Evolutionary conservation across 768 basidiomycete genomes (phyloP), one percentile per base, ranked within the genome.

Genomic region (Boletus rubroflammeus): DNA sequence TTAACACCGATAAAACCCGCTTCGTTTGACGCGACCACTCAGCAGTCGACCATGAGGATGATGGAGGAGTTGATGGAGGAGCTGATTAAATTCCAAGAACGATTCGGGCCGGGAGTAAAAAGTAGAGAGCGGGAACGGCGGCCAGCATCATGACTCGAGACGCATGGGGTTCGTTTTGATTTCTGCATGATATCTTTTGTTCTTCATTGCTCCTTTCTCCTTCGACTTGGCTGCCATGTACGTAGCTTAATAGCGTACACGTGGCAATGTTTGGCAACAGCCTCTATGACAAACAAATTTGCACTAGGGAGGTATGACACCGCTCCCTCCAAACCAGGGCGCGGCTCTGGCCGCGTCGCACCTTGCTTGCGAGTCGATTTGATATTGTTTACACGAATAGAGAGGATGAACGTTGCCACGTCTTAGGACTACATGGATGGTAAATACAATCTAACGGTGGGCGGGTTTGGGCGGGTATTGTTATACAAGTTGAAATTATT

Each of bases 41-140:
- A 62, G 10, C 59, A 62, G 44, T 66, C 67, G 65, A 87, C 87
- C 38, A 88, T 90, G 82, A 85, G 82, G 71, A 78, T 88, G 75
- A 90, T 96, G 87, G 93, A 93, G 67, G 90, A 89, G 62, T 75
- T 96, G 10, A 93, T 93, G 85, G 82, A 90, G 64, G 93, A 95
- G 68, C 73, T 95, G 25, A 91, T 94, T 58, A 77, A 73, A 36
- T 95, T 96, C 67, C 93, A 95, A 72, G 92, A 95, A 67, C 79
- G 83, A 51, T 94, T 90, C 72, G 88, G 88, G n/a, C 78, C 78
- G 6, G 76, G 79, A 31, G 67, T 73, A 44, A 81, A 76, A 67
- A 69, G 61, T 52, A 75, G 81, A 63, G 82, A 83, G 28, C 76
- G 82, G 53, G 80, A 82, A 53, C 73, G 80, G 51, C 74, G 80